Conservation (phyloP, 2,329 filamentous ascomycete species). For the Annulohypoxylon truncatum region DNA sequence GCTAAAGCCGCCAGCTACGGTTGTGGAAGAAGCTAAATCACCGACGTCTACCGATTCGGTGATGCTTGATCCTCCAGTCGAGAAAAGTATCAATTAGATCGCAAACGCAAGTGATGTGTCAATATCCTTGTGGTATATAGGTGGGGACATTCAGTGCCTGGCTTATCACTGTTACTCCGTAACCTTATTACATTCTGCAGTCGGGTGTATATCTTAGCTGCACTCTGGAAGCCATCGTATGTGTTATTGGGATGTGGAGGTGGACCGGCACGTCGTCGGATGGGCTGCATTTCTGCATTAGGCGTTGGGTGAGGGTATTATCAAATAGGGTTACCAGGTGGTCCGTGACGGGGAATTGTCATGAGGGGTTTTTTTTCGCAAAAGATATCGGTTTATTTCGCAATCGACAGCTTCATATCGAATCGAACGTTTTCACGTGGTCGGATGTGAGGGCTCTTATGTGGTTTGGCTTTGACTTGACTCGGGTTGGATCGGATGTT, state of each 20-base stretch:
- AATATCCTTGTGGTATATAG: conserved; percentile 53
- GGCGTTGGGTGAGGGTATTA: conserved; percentile 43
- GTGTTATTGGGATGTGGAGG: conserved; percentile 8
- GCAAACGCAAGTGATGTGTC: conserved; percentile 1
- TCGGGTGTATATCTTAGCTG: conserved; percentile 14
- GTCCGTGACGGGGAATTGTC: conserved; percentile 22
- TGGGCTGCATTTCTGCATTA: conserved; percentile 32
- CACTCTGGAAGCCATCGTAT: conserved; percentile 1
- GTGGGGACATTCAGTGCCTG: conserved; percentile 27
- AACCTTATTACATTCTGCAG: not conserved
- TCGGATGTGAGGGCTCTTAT: conserved; percentile 11
- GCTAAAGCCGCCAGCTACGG: conserved; percentile 54
- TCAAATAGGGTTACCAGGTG: conserved; percentile 22
- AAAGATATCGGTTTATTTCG: conserved; percentile 33
- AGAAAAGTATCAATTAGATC: conserved; percentile 47
- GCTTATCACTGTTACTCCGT: conserved; percentile 8
- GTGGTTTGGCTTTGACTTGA: conserved; percentile 21
- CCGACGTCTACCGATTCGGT: conserved; percentile 50
- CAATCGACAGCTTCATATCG: conserved; percentile 21
- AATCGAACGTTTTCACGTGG: conserved; percentile 20
- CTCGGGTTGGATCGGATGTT: conserved; percentile 25
- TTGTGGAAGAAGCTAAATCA: conserved; percentile 56
- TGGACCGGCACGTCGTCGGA: conserved; percentile 11
- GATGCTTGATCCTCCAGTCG: conserved; percentile 52
- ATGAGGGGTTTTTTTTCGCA: conserved; percentile 22